Percentiles rank a stretch among this genome's conserved stretches.
phyloP scores from a whole-genome alignment of 352 stramenopile genomes.

The Lagenidium giganteum region DNA sequence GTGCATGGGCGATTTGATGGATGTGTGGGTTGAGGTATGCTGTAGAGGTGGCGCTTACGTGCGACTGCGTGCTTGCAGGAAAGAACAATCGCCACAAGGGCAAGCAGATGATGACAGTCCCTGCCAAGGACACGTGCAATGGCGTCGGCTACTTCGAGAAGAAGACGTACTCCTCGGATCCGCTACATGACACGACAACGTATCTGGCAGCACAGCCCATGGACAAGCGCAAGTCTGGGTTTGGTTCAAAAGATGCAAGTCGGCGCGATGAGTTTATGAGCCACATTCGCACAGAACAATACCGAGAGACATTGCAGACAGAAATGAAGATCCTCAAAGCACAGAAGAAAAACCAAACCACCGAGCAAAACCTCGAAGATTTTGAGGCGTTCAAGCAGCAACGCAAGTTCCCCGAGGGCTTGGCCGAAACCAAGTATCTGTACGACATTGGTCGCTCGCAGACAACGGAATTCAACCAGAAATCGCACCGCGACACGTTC shows the following conservation, averaged over 20 bases:
- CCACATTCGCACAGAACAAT: slow-evolving; percentile 86
- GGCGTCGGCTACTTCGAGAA: slow-evolving; percentile 82
- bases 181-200: slow-evolving; percentile 81
- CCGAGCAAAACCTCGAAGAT: slow-evolving; percentile 30
- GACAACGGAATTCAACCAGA: slow-evolving; percentile 81
- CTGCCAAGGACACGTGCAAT: slow-evolving; percentile 75
- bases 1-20: background rate
- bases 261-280: slow-evolving; percentile 91
- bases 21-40: background rate
- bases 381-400: slow-evolving; percentile 38
- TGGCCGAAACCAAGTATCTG: slow-evolving; percentile 70
- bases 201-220: slow-evolving; percentile 87
- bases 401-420: slow-evolving; percentile 60
- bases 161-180: slow-evolving; percentile 82
- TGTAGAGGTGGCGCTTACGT: slow-evolving; percentile 1
- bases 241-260: slow-evolving; percentile 87
- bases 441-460: slow-evolving; percentile 78
- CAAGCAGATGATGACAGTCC: slow-evolving; percentile 69
- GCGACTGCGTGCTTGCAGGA: slow-evolving; percentile 14
- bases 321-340: slow-evolving; percentile 82
- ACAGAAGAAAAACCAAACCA: slow-evolving; percentile 40
- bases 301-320: slow-evolving; percentile 77
- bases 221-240: slow-evolving; percentile 84
- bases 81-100: slow-evolving; percentile 70
- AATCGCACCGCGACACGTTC: slow-evolving; percentile 77